Conservation (phyloP, 768 basidiomycete genomes). For the Panaeolus cyanescens region DNA sequence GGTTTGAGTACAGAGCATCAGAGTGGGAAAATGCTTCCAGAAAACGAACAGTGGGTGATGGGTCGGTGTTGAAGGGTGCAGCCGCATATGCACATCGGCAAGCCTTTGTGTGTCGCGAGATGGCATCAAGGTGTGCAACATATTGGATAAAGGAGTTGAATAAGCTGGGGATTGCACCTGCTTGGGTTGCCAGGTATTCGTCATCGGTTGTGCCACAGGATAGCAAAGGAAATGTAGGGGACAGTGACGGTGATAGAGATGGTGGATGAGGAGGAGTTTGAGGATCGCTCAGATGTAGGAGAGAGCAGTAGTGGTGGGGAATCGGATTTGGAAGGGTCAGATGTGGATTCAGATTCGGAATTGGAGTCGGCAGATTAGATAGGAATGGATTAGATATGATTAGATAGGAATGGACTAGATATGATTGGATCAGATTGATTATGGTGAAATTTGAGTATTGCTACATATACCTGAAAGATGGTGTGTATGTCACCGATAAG, state of each 20-base stretch:
- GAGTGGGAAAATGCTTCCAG: conserved; percentile 4
- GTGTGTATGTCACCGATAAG: too few relatives aligned
- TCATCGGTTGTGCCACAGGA: too few relatives aligned
- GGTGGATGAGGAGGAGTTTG: background rate
- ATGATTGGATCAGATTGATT: too few relatives aligned
- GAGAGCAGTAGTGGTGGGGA: too few relatives aligned
- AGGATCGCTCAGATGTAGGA: background rate
- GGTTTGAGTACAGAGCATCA: conserved; percentile 4
- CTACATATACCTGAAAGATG: too few relatives aligned
- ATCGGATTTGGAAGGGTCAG: too few relatives aligned
- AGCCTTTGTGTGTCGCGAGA: background rate
- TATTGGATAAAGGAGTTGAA: background rate
- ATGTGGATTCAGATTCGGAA: too few relatives aligned
- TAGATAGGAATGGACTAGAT: too few relatives aligned
- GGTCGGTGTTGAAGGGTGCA: background rate
- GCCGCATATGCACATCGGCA: background rate
- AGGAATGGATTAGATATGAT: too few relatives aligned
- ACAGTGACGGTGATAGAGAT: background rate
- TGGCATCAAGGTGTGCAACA: background rate
- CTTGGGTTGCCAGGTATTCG: background rate
- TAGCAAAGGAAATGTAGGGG: too few relatives aligned
- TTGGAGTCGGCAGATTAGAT: too few relatives aligned
- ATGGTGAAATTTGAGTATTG: too few relatives aligned
- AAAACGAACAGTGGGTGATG: background rate
- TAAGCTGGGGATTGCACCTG: background rate